Conservation (phyloP, 1,284 basidiomycete species). For the Sporisorium graminicola region DNA sequence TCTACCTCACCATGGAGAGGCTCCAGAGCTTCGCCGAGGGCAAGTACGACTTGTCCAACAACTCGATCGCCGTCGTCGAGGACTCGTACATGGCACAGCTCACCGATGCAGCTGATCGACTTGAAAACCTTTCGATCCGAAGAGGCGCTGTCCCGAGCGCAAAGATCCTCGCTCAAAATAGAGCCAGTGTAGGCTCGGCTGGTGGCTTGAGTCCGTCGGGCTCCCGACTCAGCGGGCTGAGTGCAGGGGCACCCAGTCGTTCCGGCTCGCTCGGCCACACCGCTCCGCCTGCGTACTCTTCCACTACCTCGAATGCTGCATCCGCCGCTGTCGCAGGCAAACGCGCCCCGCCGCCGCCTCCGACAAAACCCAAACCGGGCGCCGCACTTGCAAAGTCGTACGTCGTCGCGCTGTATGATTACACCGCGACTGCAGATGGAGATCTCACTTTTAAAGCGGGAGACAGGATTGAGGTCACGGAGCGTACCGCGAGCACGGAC, state of each 20-base stretch:
- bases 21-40: constrained; percentile 84
- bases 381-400: constrained; percentile 75
- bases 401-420: constrained; percentile 95
- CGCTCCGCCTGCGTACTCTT: constrained; percentile 34
- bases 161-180: constrained; percentile 47
- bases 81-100: constrained; percentile 83
- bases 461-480: constrained; percentile 92
- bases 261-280: constrained; percentile 20
- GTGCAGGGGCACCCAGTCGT: constrained; percentile 38
- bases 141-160: constrained; percentile 56
- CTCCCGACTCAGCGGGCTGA: constrained; percentile 27
- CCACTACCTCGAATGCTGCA: constrained; percentile 9
- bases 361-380: constrained; percentile 83
- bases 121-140: constrained; percentile 63
- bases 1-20: constrained; percentile 92
- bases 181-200: background rate
- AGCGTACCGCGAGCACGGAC: constrained; percentile 84
- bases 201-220: constrained; percentile 29
- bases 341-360: constrained; percentile 86
- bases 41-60: constrained; percentile 81
- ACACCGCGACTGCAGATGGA: constrained; percentile 81
- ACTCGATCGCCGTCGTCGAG: constrained; percentile 76
- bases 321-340: constrained; percentile 72
- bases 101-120: constrained; percentile 79
- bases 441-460: constrained; percentile 91